Percentiles rank a stretch among this genome's conserved stretches.
phyloP scores from a whole-genome alignment of 805 yeast species.

The Blastobotrys attinorum region DNA sequence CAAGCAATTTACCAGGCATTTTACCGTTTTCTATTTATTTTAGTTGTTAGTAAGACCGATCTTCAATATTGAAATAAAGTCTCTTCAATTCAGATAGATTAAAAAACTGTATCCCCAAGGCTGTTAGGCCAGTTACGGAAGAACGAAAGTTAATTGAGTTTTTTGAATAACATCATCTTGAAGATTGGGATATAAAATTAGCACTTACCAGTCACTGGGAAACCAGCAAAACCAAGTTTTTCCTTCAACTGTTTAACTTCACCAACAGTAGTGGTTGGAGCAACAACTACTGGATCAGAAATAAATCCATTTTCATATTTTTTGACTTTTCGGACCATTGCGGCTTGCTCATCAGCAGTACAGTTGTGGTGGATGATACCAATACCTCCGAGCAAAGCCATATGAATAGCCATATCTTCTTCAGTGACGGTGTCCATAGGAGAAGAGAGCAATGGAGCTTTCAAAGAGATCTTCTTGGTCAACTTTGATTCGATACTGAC shows the following conservation, averaged over 20 bases:
- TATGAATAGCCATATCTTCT: conserved; percentile 93
- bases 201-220: conserved; percentile 98
- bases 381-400: conserved; percentile 98
- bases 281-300: conserved; percentile 81
- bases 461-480: conserved; percentile 85
- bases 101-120: conserved; percentile 76
- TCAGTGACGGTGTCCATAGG: conserved; percentile 99
- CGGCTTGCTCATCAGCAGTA: conserved; percentile 95
- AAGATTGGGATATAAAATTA: conserved; percentile 10
- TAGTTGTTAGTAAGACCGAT: conserved; percentile 20
- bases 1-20: conserved; percentile 82
- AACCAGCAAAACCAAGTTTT: conserved; percentile 85
- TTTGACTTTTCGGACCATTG: conserved; percentile 94
- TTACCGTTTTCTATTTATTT: conserved; percentile 64
- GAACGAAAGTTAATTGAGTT: conserved; percentile 92
- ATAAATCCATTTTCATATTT: conserved; percentile 97
- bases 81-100: conserved; percentile 8
- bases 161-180: conserved; percentile 14
- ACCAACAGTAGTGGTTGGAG: conserved; percentile 69
- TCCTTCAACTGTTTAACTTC: conserved; percentile 68
- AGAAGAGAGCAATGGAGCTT: conserved; percentile 92
- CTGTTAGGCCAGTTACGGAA: conserved; percentile 96
- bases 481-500: conserved; percentile 79
- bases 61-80: conserved; percentile 4
- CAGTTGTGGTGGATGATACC: conserved; percentile 99